A percentile compares a stretch with the other conserved stretches of the same genome.
Conservation (phyloP, 331 rosid species). For the Erythrophleum ivorense region DNA sequence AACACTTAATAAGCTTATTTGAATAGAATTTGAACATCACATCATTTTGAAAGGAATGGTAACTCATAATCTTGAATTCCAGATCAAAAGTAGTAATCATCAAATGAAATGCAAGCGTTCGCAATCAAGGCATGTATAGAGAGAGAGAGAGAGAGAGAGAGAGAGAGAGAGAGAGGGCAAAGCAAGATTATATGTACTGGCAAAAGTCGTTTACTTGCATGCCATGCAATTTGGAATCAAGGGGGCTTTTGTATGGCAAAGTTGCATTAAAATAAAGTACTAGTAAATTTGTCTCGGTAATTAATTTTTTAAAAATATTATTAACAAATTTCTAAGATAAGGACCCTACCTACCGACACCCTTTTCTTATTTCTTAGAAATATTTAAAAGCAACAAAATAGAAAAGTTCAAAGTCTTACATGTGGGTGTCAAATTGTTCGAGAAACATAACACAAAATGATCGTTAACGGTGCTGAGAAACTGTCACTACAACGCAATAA, state of each 20-base stretch:
- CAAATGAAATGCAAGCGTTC: too few species aligned
- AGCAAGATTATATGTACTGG: not conserved
- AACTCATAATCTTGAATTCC: too few species aligned
- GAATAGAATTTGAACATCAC: too few species aligned
- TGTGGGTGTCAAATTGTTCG: not conserved
- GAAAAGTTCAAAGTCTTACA: slow-evolving; percentile 8
- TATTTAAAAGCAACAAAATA: slow-evolving; percentile 16
- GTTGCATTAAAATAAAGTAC: not conserved
- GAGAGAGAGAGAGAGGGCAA: not conserved
- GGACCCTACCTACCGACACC: slow-evolving; percentile 42
- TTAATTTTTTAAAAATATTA: slow-evolving; percentile 18
- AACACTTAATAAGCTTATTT: too few species aligned
- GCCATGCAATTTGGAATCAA: slow-evolving; percentile 3
- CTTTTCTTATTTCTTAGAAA: not conserved
- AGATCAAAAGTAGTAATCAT: too few species aligned
- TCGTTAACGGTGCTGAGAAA: not conserved
- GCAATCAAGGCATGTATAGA: too few species aligned
- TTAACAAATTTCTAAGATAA: slow-evolving; percentile 24
- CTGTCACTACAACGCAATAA: not conserved
- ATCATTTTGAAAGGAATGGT: too few species aligned
- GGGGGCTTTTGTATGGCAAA: slow-evolving; percentile 19
- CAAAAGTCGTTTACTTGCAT: not conserved
- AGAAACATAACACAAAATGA: not conserved
- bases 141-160: too few species aligned
- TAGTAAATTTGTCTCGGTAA: slow-evolving; percentile 34